Base-by-base conservation (phyloP, 2,329 filamentous ascomycete genomes). In the Colletotrichum aenigma region DNA sequence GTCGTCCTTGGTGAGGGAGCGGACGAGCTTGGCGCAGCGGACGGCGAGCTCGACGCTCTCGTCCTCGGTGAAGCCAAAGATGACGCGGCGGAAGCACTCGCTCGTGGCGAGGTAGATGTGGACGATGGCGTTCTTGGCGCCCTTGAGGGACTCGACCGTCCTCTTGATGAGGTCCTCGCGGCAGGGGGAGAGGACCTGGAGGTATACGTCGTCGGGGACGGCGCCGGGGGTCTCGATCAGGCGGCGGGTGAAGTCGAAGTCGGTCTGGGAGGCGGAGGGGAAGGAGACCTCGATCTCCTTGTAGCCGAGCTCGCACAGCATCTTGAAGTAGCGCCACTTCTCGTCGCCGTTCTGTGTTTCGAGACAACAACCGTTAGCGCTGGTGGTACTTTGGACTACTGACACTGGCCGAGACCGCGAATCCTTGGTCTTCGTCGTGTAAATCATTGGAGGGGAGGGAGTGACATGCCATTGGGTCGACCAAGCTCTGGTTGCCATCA, bases 271-370 rank as follows among this genome's bases (percentile, higher is more conserved):
- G 16, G 96, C 96, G 0, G 96, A 98, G 66, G 96, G 96, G 86
- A 98, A 98, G 6, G 96, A 97, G 24, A 98, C 94, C 84, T 98
- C 96, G 79, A 98, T 98, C 87, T 98, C 96, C 87, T 98, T 98
- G 90, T 97, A 98, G 80, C 97, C 96, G 66, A 98, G 90, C 77
- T 96, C 93, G 81, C 94, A 92, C 70, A 98, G 92, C 95, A 98
- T 97, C 86, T 96, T 93, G 89, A 98, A 98, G 89, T 96, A 98
- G 77, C 90, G 89, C 92, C 94, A 97, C 87, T 98, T 98, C 89
- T 98, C 96, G 65, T 98, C 95, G 79, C 95, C 95, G 82, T 95
- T 97, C 95, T 97, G 81, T 78, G 72, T 30, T 16, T 36, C 48
- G 21, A 34, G 24, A 43, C n/a, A 16, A 21, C 16, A 10, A 15